Evolutionary conservation across 2,329 filamentous ascomycete genomes (phyloP), one percentile per base, ranked within the genome.

Genomic region (Rosellinia necatrix): DNA sequence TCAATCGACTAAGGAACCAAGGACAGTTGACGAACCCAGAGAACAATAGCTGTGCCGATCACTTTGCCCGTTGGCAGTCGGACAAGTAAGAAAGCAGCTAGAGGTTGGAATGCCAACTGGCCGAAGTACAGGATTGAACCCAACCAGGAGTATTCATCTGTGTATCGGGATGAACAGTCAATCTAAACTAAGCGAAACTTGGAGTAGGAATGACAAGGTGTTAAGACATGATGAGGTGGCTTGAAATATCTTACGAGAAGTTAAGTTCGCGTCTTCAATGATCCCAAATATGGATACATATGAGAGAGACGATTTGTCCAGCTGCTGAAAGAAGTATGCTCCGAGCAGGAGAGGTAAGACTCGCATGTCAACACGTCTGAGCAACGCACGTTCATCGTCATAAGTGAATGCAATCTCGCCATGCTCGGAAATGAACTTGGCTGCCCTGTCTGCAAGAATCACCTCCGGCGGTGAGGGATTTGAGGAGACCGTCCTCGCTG

Each of bases 51-150:
- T 1, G 67, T 66, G 1, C 74, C 76, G 17, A 81, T 75, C 34
- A 85, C 77, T 62, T 83, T 83, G 13, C 81, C 81, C 0, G 78
- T 80, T 0, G 81, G 82, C 0, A 82, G 62, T 61, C 81, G 80
- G 24, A 83, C 80, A 0, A 83, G 73, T 4, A 81, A 63, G 52
- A 76, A 76, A 0, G 82, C 81, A 4, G 82, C 75, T 0, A 82
- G 70, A 1, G 81, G 80, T 63, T 86, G 82, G 73, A 83, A 80
- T 10, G 83, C 71, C 7, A 86, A 75, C 65, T 85, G 81, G 1
- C 82, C 82, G n/a, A 85, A 71, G 63, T 82, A 87, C 12, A 87
- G 72, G 48, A 87, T 79, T 1, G 81, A 85, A 0, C 82, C 81
- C 0, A 87, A 78, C 83, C 83, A 86, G 1, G 83, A 85, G 67